Percentiles rank a stretch among this genome's conserved stretches.
Conservation (phyloP, 129 eudicot species). For the Saposhnikovia divaricata region DNA sequence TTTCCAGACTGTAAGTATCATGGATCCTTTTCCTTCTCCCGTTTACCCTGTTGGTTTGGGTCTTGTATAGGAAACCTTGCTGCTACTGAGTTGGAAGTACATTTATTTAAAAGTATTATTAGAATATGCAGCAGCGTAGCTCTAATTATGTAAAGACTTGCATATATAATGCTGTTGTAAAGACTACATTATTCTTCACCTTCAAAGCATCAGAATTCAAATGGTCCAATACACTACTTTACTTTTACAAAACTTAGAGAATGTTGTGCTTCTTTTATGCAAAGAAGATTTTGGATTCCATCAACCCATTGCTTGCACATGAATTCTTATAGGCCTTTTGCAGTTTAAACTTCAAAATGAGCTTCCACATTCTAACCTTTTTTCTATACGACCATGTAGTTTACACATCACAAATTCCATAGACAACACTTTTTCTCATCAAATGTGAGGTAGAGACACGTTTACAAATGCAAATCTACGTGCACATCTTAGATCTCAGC, state of each 20-base stretch:
- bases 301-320: conserved; percentile 91
- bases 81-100: background rate
- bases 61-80: background rate
- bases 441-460: background rate
- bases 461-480: no score
- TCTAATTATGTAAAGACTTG: no score
- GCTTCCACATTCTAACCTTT: conserved; percentile 39
- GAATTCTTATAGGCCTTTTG: conserved; percentile 67
- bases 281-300: conserved; percentile 50
- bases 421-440: conserved; percentile 42
- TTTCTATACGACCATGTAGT: conserved; percentile 50
- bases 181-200: no score
- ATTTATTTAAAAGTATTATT: no score
- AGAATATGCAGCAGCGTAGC: no score
- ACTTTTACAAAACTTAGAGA: conserved; percentile 1
- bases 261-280: conserved; percentile 28
- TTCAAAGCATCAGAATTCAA: no score
- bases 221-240: no score
- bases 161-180: no score
- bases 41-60: no score
- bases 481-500: no score
- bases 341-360: conserved; percentile 67
- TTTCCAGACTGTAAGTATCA: no score
- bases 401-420: conserved; percentile 60
- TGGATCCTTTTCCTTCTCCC: no score